These are phyloP conservation scores for Phytophthora pistaciae DNA, from an alignment of 352 stramenopile genomes.

Conservation along the genomic window DNA sequence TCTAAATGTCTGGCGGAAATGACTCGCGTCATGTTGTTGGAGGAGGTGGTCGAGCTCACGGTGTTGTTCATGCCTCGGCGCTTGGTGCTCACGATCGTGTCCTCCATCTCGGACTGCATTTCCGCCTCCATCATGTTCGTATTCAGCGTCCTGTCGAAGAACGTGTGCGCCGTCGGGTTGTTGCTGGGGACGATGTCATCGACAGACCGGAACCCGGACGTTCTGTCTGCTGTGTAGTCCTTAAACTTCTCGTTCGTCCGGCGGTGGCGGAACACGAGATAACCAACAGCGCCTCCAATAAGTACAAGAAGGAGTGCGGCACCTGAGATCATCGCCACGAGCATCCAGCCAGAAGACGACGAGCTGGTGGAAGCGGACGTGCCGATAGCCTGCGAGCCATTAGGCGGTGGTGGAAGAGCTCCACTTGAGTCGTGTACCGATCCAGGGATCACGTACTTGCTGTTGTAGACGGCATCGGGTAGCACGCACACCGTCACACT, in stretches of 20 bases:
- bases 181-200: constrained; percentile 2
- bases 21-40: neutral
- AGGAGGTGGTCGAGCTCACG: constrained; percentile 21
- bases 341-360: constrained; percentile 41
- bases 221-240: constrained; percentile 26
- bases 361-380: neutral
- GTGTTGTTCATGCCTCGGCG: constrained; percentile 19
- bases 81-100: constrained; percentile 28
- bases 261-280: constrained; percentile 39
- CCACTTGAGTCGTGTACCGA: constrained; percentile 1
- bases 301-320: constrained; percentile 32
- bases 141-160: constrained; percentile 38
- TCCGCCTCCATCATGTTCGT: constrained; percentile 23
- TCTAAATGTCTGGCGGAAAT: constrained; percentile 34
- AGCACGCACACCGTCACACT: constrained; percentile 41
- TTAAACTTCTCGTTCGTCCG: constrained; percentile 23
- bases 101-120: constrained; percentile 15
- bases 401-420: neutral
- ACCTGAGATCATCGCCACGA: constrained; percentile 51
- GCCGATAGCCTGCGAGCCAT: constrained; percentile 7
- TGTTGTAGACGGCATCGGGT: constrained; percentile 40
- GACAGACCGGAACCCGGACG: constrained; percentile 23
- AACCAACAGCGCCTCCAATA: constrained; percentile 33
- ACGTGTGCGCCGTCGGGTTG: constrained; percentile 18
- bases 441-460: constrained; percentile 34